Conservation (phyloP, 345 rosid genomes). For the Populus pruinosa region DNA sequence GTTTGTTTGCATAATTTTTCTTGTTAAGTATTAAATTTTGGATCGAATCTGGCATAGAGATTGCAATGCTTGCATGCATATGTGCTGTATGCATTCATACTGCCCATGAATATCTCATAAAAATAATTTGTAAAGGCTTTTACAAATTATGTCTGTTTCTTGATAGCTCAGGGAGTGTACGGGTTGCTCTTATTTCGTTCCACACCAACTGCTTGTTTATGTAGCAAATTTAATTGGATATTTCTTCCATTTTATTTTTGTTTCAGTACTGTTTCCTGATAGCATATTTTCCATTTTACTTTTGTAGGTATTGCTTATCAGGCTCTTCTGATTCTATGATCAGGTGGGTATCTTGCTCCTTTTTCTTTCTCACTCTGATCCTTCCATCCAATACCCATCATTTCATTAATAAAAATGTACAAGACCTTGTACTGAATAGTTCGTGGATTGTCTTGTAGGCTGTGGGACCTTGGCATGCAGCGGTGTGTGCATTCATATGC, state of each 20-base stretch:
- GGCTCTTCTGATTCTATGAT: slow-evolving; percentile 99
- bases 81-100: background rate
- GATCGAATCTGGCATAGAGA: background rate
- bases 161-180: background rate
- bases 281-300: slow-evolving; percentile 15
- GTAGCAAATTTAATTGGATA: background rate
- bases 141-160: background rate
- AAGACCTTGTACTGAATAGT: slow-evolving; percentile 22
- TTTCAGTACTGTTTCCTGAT: background rate
- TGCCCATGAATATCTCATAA: background rate
- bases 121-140: background rate
- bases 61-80: background rate
- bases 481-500: slow-evolving; percentile 98
- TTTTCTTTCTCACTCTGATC: slow-evolving; percentile 4
- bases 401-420: slow-evolving; percentile 9
- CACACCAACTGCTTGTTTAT: background rate
- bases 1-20: background rate
- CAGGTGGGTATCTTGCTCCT: slow-evolving; percentile 49
- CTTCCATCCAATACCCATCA: background rate
- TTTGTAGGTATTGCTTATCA: slow-evolving; percentile 88
- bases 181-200: background rate
- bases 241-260: background rate
- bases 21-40: background rate
- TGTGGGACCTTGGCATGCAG: slow-evolving; percentile 99
- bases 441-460: slow-evolving; percentile 43